phyloP scores from a whole-genome alignment of 305 asterid genomes.

The Fraxinus xanthoxyloides region DNA sequence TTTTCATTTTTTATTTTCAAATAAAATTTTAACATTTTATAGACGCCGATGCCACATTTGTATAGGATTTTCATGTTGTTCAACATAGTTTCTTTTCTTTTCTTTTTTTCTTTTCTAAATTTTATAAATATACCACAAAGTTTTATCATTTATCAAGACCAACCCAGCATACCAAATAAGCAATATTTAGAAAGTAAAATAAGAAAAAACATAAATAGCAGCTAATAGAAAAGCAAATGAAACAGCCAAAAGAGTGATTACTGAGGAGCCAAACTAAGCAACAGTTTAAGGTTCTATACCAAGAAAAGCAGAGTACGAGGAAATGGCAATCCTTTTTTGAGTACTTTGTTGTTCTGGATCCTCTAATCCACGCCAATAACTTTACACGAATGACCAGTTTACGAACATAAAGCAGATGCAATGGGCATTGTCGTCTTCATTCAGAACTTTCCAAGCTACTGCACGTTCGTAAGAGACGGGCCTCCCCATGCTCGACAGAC shows the following conservation, averaged over 20 bases:
- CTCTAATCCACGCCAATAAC: slow-evolving; percentile 4
- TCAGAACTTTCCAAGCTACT: slow-evolving; percentile 89
- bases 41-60: neutral
- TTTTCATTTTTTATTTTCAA: neutral
- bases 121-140: neutral
- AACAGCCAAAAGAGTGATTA: neutral
- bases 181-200: neutral
- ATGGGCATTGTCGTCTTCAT: slow-evolving; percentile 72
- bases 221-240: neutral
- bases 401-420: slow-evolving; percentile 90
- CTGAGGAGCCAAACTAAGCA: neutral
- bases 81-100: neutral
- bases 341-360: neutral
- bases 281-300: neutral
- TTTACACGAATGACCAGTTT: slow-evolving; percentile 85
- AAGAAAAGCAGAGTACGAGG: neutral
- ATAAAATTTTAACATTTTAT: neutral
- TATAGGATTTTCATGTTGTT: neutral
- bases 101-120: neutral
- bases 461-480: slow-evolving; percentile 93
- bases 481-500: slow-evolving; percentile 93
- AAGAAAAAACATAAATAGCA: neutral
- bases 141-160: neutral
- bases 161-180: neutral
- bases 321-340: neutral